Evolutionary conservation across 2,329 filamentous ascomycete species (phyloP).

Genomic region (Diaporthe velutina): DNA sequence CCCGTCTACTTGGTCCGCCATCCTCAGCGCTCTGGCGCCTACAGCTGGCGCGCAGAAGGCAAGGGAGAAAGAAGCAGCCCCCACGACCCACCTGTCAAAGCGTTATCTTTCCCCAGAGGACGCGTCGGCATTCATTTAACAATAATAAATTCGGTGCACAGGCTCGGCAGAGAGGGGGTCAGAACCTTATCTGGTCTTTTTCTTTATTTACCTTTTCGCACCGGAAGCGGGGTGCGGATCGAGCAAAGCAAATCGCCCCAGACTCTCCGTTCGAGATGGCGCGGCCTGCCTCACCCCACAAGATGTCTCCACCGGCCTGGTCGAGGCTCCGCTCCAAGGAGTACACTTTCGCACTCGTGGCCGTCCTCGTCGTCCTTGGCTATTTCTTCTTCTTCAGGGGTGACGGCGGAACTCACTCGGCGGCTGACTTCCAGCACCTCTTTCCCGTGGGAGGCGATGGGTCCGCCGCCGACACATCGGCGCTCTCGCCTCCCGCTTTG

Average conservation of each 20-base stretch:
- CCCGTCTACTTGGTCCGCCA: not conserved
- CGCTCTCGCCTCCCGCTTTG: not conserved
- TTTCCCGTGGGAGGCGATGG: not conserved
- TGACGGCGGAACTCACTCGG: not conserved
- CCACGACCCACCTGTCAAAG: not conserved
- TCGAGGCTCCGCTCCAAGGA: constrained; percentile 34
- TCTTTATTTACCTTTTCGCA: not conserved
- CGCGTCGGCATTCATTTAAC: constrained; percentile 14
- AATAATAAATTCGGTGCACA: not conserved
- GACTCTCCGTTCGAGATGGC: constrained; percentile 25
- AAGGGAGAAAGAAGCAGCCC: constrained; percentile 13
- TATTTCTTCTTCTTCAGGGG: constrained; percentile 26
- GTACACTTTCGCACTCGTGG: constrained; percentile 30
- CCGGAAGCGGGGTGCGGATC: constrained; percentile 6
- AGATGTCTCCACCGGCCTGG: constrained; percentile 24
- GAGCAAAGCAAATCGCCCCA: not conserved
- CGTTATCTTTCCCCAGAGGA: constrained; percentile 10
- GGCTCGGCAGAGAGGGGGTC: constrained; percentile 2
- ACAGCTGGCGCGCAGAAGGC: not conserved
- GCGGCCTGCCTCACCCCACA: constrained; percentile 26
- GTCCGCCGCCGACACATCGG: not conserved
- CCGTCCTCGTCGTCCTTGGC: constrained; percentile 21
- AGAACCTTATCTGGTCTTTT: not conserved
- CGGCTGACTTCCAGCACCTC: constrained; percentile 14
- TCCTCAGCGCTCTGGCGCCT: not conserved